Percentiles rank a stretch among this genome's conserved stretches.
These are phyloP conservation scores for Trichomonascus vanleenenianus DNA, from an alignment of 805 yeast species.

Conservation along the genomic window DNA sequence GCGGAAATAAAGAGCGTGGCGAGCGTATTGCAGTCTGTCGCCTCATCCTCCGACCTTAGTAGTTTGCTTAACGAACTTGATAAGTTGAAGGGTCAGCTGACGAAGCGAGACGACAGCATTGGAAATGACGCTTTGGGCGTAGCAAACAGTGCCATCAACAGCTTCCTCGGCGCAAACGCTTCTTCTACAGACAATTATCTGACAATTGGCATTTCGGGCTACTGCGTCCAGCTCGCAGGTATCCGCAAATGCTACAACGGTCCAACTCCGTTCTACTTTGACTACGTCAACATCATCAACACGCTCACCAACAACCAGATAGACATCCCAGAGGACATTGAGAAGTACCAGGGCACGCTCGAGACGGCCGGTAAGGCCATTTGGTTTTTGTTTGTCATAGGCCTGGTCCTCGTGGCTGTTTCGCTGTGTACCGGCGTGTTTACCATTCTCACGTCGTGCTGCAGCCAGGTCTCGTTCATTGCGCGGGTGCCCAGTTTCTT, in stretches of 20 bases:
- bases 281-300: background rate
- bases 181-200: too few species aligned
- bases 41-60: too few species aligned
- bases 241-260: background rate
- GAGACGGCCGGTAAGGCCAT: background rate
- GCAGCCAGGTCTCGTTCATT: background rate
- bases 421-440: background rate
- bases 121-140: too few species aligned
- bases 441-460: background rate
- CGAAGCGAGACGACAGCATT: too few species aligned
- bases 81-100: too few species aligned
- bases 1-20: too few species aligned
- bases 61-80: too few species aligned
- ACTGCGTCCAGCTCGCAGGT: too few species aligned
- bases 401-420: background rate
- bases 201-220: too few species aligned
- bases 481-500: background rate
- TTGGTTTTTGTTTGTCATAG: background rate
- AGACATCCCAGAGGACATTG: background rate
- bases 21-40: too few species aligned
- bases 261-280: constrained; percentile 1
- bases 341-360: background rate
- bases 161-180: too few species aligned
- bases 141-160: too few species aligned
- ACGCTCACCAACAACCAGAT: background rate